Evolutionary conservation across 2,329 filamentous ascomycete genomes (phyloP).

Genomic region (Chrysoporthe puriensis): DNA sequence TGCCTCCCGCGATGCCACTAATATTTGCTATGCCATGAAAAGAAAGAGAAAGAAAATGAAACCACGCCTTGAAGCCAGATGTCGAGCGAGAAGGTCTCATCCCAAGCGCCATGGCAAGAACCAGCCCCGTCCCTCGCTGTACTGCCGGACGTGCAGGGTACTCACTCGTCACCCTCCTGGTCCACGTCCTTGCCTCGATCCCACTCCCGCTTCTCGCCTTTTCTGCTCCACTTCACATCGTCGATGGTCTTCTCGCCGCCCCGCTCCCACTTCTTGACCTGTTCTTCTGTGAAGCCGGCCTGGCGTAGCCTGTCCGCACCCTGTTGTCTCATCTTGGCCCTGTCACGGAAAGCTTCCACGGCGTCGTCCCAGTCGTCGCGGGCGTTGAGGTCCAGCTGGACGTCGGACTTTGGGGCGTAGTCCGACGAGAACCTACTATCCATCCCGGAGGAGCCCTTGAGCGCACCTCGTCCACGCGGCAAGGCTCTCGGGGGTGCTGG

Average conservation of each 20-base stretch:
- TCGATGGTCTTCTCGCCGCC: conserved; percentile 62
- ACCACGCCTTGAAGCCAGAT: background rate
- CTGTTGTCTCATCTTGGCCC: conserved; percentile 75
- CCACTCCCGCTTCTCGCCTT: conserved; percentile 67
- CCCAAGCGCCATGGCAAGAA: background rate
- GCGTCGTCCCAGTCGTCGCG: conserved; percentile 79
- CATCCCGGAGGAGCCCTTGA: conserved; percentile 66
- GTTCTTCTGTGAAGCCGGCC: conserved; percentile 77
- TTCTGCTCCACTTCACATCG: conserved; percentile 73
- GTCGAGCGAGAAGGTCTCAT: background rate
- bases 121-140: background rate
- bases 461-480: conserved; percentile 72
- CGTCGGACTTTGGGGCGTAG: conserved; percentile 62
- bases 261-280: conserved; percentile 73
- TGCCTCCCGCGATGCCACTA: too few relatives aligned
- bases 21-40: too few relatives aligned
- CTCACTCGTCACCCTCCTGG: conserved; percentile 20
- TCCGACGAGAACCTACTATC: conserved; percentile 77
- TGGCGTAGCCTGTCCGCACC: conserved; percentile 76
- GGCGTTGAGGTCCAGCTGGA: conserved; percentile 52
- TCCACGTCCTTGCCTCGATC: conserved; percentile 55
- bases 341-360: conserved; percentile 76
- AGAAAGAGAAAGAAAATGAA: too few relatives aligned
- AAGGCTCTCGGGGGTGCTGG: conserved; percentile 61
- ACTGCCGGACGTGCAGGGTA: background rate